These are phyloP conservation scores for Penicillium sp. DNA, from an alignment of 2,329 filamentous ascomycete genomes.

Conservation along the genomic window DNA sequence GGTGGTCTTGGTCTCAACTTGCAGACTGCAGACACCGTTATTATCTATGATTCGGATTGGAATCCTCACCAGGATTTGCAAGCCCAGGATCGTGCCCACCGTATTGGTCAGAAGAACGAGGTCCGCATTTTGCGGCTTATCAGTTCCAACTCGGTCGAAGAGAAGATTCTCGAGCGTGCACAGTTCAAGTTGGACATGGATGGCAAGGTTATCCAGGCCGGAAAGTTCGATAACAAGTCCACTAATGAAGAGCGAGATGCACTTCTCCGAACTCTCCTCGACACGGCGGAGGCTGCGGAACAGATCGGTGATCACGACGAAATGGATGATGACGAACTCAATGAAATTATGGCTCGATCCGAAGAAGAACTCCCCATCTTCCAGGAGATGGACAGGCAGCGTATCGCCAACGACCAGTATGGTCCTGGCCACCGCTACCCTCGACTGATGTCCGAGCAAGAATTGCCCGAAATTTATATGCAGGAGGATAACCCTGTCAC, in stretches of 20 bases:
- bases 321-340: slow-evolving; percentile 98
- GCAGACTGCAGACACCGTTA: slow-evolving; percentile 97
- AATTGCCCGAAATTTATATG: slow-evolving; percentile 92
- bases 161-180: slow-evolving; percentile 95
- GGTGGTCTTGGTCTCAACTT: slow-evolving; percentile 96
- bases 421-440: slow-evolving; percentile 68
- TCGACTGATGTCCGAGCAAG: slow-evolving; percentile 81
- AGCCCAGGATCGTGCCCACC: slow-evolving; percentile 98
- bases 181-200: slow-evolving; percentile 99
- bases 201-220: slow-evolving; percentile 97
- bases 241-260: slow-evolving; percentile 98
- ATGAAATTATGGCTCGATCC: slow-evolving; percentile 85
- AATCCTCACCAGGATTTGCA: slow-evolving; percentile 99
- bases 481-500: slow-evolving; percentile 77
- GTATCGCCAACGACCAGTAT: slow-evolving; percentile 66
- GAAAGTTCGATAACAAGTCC: slow-evolving; percentile 99
- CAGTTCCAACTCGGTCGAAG: slow-evolving; percentile 94
- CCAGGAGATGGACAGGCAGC: slow-evolving; percentile 78
- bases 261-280: slow-evolving; percentile 88
- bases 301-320: slow-evolving; percentile 85
- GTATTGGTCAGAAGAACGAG: slow-evolving; percentile 99
- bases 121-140: slow-evolving; percentile 95
- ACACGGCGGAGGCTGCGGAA: slow-evolving; percentile 69
- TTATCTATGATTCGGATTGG: slow-evolving; percentile 99
- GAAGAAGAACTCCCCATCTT: slow-evolving; percentile 77